phyloP scores from a whole-genome alignment of 2,329 filamentous ascomycete genomes.

The Diplocarpon rosae region DNA sequence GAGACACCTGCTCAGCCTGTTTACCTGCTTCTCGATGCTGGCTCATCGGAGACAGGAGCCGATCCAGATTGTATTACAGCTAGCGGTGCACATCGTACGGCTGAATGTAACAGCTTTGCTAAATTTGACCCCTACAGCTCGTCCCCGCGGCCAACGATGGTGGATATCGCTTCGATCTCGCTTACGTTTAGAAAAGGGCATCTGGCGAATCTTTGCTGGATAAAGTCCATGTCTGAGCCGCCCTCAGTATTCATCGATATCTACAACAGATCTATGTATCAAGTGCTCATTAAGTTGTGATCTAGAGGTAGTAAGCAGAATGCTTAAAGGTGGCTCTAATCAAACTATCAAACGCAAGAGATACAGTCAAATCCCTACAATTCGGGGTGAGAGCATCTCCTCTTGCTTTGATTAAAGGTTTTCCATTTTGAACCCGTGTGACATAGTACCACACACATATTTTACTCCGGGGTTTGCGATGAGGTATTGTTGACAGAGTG shows the following conservation, averaged over 20 bases:
- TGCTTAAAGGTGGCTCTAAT: no score
- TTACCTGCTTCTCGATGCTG: slow-evolving; percentile 2
- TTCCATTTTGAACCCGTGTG: neutral
- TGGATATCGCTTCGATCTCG: neutral
- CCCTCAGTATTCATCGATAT: neutral
- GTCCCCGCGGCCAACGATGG: neutral
- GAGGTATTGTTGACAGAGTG: neutral
- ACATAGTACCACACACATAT: neutral
- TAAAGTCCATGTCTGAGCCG: neutral
- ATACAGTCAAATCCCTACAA: neutral
- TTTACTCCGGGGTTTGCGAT: neutral
- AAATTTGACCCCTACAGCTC: neutral
- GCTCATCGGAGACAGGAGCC: slow-evolving; percentile 4
- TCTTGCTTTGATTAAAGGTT: neutral
- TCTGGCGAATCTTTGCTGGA: neutral
- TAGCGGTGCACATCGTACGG: neutral
- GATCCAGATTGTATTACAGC: slow-evolving; percentile 2
- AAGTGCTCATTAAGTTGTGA: neutral
- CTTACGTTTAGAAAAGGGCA: neutral
- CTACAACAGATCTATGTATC: neutral
- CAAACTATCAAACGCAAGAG: neutral
- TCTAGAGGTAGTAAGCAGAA: no score
- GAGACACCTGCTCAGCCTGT: slow-evolving; percentile 3
- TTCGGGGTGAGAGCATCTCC: neutral
- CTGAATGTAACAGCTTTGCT: slow-evolving; percentile 1